Evolutionary conservation across 108 stramenopile genomes (phyloP).

Genomic region (Fistulifera solaris): DNA sequence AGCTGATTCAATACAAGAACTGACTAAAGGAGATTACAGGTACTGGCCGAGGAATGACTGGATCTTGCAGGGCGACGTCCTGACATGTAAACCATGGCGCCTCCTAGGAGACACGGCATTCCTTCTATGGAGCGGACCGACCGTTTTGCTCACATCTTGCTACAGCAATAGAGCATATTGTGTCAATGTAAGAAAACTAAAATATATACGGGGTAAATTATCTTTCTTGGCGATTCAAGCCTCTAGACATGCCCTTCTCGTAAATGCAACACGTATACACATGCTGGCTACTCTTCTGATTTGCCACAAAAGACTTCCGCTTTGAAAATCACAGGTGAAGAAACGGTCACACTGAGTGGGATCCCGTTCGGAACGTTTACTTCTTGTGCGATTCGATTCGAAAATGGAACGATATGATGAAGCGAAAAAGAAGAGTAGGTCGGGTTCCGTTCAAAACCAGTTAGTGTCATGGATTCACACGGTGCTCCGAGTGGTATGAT

Average conservation of each 20-base stretch:
- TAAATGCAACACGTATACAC: too few relatives aligned
- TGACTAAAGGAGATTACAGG: constrained; percentile 61
- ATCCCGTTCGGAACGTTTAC: too few relatives aligned
- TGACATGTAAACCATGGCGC: constrained; percentile 49
- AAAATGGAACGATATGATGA: constrained; percentile 64
- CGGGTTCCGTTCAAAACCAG: constrained; percentile 73
- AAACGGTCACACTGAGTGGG: too few relatives aligned
- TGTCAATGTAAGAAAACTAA: constrained; percentile 24
- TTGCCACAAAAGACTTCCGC: too few relatives aligned
- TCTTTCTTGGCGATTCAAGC: too few relatives aligned
- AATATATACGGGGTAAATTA: too few relatives aligned
- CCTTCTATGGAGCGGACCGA: constrained; percentile 72
- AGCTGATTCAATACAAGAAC: constrained; percentile 46
- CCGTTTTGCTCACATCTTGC: constrained; percentile 80
- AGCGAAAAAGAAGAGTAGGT: constrained; percentile 53
- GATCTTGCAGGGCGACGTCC: constrained; percentile 50
- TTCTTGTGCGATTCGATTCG: constrained; percentile 35
- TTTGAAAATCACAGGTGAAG: too few relatives aligned
- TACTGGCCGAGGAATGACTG: constrained; percentile 77
- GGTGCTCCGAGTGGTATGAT: constrained; percentile 56
- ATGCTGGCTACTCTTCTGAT: too few relatives aligned
- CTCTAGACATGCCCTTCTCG: too few relatives aligned
- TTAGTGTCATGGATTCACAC: constrained; percentile 48
- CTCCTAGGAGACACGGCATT: constrained; percentile 58
- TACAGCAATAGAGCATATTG: constrained; percentile 85